Base-by-base conservation (phyloP, 208 protist species). In the Leishmania amazonensis region DNA sequence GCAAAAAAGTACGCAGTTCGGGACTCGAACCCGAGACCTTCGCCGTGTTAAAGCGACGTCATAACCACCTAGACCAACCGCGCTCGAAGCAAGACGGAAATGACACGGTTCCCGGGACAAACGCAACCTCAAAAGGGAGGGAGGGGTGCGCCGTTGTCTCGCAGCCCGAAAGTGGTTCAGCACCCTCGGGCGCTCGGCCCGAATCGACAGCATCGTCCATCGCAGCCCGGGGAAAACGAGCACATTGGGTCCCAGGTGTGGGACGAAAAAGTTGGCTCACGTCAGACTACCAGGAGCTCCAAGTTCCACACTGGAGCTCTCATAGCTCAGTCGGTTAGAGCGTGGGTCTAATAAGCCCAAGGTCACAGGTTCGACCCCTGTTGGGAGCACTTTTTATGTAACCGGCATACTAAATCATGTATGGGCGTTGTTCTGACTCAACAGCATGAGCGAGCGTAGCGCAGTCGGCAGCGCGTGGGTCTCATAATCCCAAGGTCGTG, bases 401-500 rank as follows among this genome's bases (percentile, higher is more conserved):
- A 0, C 17, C n/a, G 0, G 13, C 21, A 42, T 0, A 17, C 8
- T 11, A 53, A 17, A 9, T 0, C 15, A 9, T 53, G 0, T 53
- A 0, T 19, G 0, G 8, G 49, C 4, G 0, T 80, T 0, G 57
- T n/a, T 3, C 1, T 2, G 40, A 42, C 40, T 45, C 42, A 42
- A 42, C 40, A 47, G 11, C 7, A 0, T 47, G 82, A 81, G 92
- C 94, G 92, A 95, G 92, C 90, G 88, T 98, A 91, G 95, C 95
- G 95, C 95, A 97, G 95, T 97, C 95, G 94, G 95, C 94, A 98
- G 95, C 95, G 95, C 95, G 95, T 98, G 92, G 93, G 95, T 96
- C 87, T 98, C 95, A 98, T 98, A 98, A 98, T 95, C 95, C 95
- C 92, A 98, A 98, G 95, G 93, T 97, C 93, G 95, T 98, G 91